Evolutionary conservation across 2,329 filamentous ascomycete species (phyloP), one percentile per base, ranked within the genome.

Genomic region (Exophiala spinifera): DNA sequence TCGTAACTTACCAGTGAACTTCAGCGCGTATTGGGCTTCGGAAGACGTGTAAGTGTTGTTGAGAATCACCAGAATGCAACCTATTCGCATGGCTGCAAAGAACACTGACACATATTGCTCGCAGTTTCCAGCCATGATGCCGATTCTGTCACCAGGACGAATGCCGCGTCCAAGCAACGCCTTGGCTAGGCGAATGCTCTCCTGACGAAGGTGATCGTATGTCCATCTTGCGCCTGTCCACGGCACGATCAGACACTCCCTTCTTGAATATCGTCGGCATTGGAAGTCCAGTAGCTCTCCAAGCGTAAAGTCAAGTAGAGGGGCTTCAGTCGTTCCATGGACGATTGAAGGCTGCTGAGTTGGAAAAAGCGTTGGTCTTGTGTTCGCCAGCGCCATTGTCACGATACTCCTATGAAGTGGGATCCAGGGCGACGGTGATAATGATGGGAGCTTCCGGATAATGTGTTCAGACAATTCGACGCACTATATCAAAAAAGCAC

Each of bases 21-120:
- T 79, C 23, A 91, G 70, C 8, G 85, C 88, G 69, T 87, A 86
- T 67, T 84, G 79, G 45, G 86, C 83, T 70, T 91, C 88, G 1
- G 79, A 81, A 1, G 84, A 78, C 1, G 88, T 91, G 67, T 91
- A 91, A 0, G 87, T 91, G 71, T 90, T 91, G 73, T 91, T 91
- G 61, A 91, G 74, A 42, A 91, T 89, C 23, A 91, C 87, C 49
- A 91, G 75, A 43, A 87, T 83, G 44, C 80, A 84, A 8, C 85
- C 85, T 15, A 87, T 57, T 44, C 82, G 78, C 37, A 84, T 83
- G 10, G 83, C 85, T 3, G 85, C 86, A 61, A 90, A 89, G 75
- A 89, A 88, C 14, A 89, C 79, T 2, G 86, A 79, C 25, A 87
- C 71, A 55, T 76, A 81, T 61, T 81, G 76, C 57, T 81, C 77